These are phyloP conservation scores for Phaffia tasmanica DNA, from an alignment of 768 basidiomycete species.

Conservation along the genomic window DNA sequence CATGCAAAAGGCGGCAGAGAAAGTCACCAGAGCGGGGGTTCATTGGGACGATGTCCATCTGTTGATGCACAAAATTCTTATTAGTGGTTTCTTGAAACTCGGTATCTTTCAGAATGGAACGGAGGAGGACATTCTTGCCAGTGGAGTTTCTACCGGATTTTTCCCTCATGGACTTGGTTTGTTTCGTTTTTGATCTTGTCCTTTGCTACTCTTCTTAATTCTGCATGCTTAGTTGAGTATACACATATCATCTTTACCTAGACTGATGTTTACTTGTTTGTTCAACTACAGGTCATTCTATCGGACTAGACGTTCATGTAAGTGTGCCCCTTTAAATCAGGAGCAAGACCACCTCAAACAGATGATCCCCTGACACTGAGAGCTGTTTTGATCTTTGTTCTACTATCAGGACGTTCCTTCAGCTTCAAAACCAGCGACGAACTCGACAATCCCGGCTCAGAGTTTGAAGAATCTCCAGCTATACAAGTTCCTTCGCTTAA, in stretches of 20 bases:
- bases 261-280: background rate
- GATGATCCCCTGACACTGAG: too few relatives aligned
- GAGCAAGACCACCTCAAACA: too few relatives aligned
- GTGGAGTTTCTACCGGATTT: conserved; percentile 71
- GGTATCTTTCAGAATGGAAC: conserved; percentile 70
- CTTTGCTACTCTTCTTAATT: conserved; percentile 2
- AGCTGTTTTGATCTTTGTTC: background rate
- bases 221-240: conserved; percentile 13
- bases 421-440: conserved; percentile 61
- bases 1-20: conserved; percentile 74
- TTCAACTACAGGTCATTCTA: conserved; percentile 55
- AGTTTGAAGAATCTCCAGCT: conserved; percentile 49
- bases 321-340: background rate
- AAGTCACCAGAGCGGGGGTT: conserved; percentile 57
- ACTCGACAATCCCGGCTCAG: conserved; percentile 34
- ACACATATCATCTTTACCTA: background rate
- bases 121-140: conserved; percentile 52
- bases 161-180: conserved; percentile 71
- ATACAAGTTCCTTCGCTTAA: conserved; percentile 67
- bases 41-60: conserved; percentile 86
- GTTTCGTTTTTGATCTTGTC: background rate
- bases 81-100: conserved; percentile 65
- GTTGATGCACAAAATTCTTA: conserved; percentile 68
- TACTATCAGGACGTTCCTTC: conserved; percentile 54
- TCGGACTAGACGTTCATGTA: conserved; percentile 81